Evolutionary conservation across 1,284 basidiomycete genomes (phyloP).

Genomic region (Ustilago tritici): DNA sequence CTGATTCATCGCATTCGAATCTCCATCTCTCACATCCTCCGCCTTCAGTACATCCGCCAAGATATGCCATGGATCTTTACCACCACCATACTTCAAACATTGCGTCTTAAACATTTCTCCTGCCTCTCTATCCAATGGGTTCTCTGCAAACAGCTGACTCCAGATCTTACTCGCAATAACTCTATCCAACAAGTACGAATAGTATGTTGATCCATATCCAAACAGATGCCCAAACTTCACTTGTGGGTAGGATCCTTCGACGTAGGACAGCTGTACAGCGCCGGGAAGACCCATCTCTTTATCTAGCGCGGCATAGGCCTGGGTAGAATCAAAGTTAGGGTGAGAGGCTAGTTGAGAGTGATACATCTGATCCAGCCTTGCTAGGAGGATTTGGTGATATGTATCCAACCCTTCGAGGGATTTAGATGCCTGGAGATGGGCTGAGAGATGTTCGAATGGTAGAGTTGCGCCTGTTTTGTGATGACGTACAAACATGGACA

Average conservation of each 20-base stretch:
- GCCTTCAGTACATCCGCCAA: conserved; percentile 77
- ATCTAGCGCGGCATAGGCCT: conserved; percentile 71
- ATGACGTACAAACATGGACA: conserved; percentile 80
- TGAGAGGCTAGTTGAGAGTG: conserved; percentile 75
- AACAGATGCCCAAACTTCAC: conserved; percentile 95
- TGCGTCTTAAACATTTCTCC: conserved; percentile 84
- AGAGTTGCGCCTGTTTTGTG: conserved; percentile 77
- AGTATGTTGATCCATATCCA: conserved; percentile 97
- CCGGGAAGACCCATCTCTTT: conserved; percentile 42
- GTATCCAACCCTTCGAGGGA: conserved; percentile 76
- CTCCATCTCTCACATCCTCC: conserved; percentile 64
- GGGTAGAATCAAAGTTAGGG: conserved; percentile 75
- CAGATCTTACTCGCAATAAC: conserved; percentile 93
- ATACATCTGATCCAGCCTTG: conserved; percentile 88
- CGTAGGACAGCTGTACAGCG: conserved; percentile 24
- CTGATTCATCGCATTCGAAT: conserved; percentile 83
- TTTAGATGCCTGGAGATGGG: conserved; percentile 44
- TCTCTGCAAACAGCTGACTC: conserved; percentile 77
- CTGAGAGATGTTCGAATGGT: conserved; percentile 75
- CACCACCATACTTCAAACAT: conserved; percentile 85
- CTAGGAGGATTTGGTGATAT: conserved; percentile 90
- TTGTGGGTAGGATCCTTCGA: conserved; percentile 74
- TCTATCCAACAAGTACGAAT: conserved; percentile 94
- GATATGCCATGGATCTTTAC: conserved; percentile 93
- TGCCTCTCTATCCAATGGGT: conserved; percentile 68